These are phyloP conservation scores for Trichosanthes cucumerina DNA, from an alignment of 306 rosid genomes.

Conservation along the genomic window DNA sequence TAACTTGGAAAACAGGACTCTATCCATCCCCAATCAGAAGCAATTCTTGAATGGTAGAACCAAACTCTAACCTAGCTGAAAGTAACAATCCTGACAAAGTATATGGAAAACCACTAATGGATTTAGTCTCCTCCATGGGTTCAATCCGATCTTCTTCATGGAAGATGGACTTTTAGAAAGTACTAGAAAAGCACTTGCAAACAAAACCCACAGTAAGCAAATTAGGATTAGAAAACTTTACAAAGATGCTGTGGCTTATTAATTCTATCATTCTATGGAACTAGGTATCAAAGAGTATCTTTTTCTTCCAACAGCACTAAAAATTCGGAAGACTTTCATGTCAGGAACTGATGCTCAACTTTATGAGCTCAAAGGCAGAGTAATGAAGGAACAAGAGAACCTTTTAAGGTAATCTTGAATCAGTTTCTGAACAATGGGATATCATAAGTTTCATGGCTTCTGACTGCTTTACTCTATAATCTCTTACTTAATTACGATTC, in stretches of 20 bases:
- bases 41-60: not conserved
- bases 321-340: not conserved
- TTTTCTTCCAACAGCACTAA: not conserved
- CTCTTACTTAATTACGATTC: not conserved
- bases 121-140: not conserved
- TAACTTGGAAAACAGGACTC: not conserved
- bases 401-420: not conserved
- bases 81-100: not conserved
- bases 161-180: not conserved
- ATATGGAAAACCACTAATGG: conserved; percentile 1
- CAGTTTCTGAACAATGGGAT: not conserved
- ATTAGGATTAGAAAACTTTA: not conserved
- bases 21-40: not conserved
- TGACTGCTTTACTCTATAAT: not conserved
- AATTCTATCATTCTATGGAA: not conserved
- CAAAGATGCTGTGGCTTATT: not conserved
- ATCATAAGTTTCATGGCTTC: not conserved
- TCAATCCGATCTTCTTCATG: not conserved
- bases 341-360: not conserved
- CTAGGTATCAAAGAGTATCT: not conserved
- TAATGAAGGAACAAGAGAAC: not conserved
- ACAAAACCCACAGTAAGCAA: no score
- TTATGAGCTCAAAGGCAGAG: not conserved
- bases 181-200: not conserved
- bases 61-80: not conserved